Evolutionary conservation across 2,329 filamentous ascomycete genomes (phyloP), one percentile per base, ranked within the genome.

Genomic region (Metarhizium album): DNA sequence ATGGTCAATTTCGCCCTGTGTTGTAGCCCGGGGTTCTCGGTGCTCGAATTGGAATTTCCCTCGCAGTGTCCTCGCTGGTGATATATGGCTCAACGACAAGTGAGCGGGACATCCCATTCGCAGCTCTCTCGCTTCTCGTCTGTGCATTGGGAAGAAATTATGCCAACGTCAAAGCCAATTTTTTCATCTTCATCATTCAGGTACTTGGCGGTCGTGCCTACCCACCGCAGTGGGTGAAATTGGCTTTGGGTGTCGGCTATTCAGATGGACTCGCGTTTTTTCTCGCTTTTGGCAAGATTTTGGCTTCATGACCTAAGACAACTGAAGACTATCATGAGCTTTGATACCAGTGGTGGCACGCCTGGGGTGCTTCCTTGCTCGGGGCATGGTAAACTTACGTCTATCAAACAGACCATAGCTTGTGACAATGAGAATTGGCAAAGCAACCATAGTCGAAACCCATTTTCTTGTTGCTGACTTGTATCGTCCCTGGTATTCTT

Each of bases 401-500:
- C 73, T 64, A 45, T 78, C 70, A 61, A 74, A 80, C 2, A 81
- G 59, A 48, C 70, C 71, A 54, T 76, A 80, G 22, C 76, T 78
- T 24, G 74, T 76, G 47, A 81, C 76, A 14, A 80, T 53, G 4
- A 79, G 57, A 31, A 81, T 71, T 2, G 78, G 78, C 62, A 79
- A 57, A 23, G 74, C 75, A 50, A 80, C 70, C 56, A 81, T 74
- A 7, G 70, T 54, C 22, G 66, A 63, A 3, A 69, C 63, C 67
- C 74, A 79, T 57, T 69, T 72, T 52, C 73, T 61, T 50, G 70
- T 67, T 29, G 72, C 69, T 37, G 59, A 57, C 49, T 72, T 70
- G 59, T 74, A 77, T 40, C 70, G 67, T 53, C 59, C 59, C 57
- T 70, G 63, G 55, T 72, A 75, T 42, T 70, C 68, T 37, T 66